Base-by-base conservation (phyloP, 106 monocot species). In the Dioscorea dumetorum region DNA sequence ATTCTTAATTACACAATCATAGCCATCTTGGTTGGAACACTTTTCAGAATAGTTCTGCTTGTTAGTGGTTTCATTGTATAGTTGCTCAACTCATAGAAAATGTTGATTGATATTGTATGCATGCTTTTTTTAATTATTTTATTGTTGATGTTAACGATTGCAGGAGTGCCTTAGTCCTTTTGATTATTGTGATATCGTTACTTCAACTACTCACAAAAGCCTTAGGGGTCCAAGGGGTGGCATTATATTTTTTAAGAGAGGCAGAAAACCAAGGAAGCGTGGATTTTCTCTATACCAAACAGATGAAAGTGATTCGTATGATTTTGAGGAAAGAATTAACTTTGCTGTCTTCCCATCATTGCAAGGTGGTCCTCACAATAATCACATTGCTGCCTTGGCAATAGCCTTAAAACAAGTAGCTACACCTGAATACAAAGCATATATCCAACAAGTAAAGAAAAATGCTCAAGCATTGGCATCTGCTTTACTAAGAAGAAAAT, bases 291-390 rank as follows among this genome's bases (percentile, higher is more conserved):
- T 73, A 24, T 79, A 74, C 64, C 77, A 84, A 65, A 53, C 70
- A 67, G 87, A 84, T 60, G 88, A 84, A 74, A 78, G 66, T 72
- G 84, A 92, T 60, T 57, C 71, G 16, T 97, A 89, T 76, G 95
- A 92, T 70, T 89, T 82, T 52, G 97, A 97, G 76, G 97, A 97
- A 48, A 81, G 81, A 53, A 90, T 97, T 66, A 97, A 97, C 58
- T 91, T 91, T 71, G 78, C 86, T 33, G 91, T 97, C 76, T 97
- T 97, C 59, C 97, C 97, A 48, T 82, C 97, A 57, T 56, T 92
- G 68, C 97, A 97, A 87, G 97, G 97, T 48, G 97, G 91, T 8
- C 89, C 97, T 53, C 97, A 97, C 74, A 92, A 92, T 82, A 97
- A 89, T 57, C 97, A 97, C 74, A 89, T 92, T 78, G 88, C 91